Evolutionary conservation across 1,284 basidiomycete species (phyloP).

Genomic region (Sanghuangporus sanghuang): DNA sequence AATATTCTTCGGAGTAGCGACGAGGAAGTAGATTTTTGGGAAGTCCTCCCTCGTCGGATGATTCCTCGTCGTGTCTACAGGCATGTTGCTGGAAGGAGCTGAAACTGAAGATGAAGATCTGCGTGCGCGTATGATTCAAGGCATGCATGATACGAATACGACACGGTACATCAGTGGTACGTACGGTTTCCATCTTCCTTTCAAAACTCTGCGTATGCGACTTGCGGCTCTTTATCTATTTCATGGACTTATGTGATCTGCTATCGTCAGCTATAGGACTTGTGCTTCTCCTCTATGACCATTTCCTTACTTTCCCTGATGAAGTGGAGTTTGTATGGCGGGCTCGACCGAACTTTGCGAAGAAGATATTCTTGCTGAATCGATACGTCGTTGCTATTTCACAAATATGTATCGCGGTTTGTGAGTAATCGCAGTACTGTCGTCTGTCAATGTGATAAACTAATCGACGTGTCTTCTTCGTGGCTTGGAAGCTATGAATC

Average conservation of each 20-base stretch:
- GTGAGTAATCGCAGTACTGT: slow-evolving; percentile 2
- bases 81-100: neutral
- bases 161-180: neutral
- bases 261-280: slow-evolving; percentile 22
- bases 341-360: slow-evolving; percentile 17
- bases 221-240: neutral
- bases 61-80: neutral
- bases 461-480: neutral
- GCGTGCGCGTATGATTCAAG: neutral
- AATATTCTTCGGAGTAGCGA: too few relatives aligned
- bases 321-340: slow-evolving; percentile 24
- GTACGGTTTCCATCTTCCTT: neutral
- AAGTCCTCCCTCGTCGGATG: neutral
- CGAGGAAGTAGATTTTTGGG: neutral
- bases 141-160: neutral
- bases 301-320: slow-evolving; percentile 23
- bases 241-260: neutral
- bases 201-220: neutral
- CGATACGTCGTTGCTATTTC: slow-evolving; percentile 19
- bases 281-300: slow-evolving; percentile 24
- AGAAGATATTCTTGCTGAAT: slow-evolving; percentile 21
- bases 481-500: neutral
- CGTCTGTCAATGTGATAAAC: neutral
- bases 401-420: slow-evolving; percentile 5
- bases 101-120: neutral